These are phyloP conservation scores for Nothophoma quercina DNA, from an alignment of 2,329 filamentous ascomycete species.

Conservation along the genomic window DNA sequence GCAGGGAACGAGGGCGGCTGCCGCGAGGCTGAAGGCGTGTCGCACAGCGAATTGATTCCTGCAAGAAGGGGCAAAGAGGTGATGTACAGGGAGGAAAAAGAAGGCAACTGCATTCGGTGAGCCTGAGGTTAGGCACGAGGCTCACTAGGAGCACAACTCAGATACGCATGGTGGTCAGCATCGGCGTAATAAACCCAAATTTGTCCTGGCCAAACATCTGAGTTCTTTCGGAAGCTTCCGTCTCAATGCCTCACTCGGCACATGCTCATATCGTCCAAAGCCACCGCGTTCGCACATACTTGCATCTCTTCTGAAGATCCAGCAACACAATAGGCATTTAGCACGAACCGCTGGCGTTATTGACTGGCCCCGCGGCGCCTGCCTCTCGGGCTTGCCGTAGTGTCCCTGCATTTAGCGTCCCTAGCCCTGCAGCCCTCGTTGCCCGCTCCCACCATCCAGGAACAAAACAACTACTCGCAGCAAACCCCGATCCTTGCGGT, in stretches of 20 bases:
- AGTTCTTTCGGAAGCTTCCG: slow-evolving; percentile 4
- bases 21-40: slow-evolving; percentile 4
- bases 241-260: background rate
- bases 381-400: slow-evolving; percentile 9
- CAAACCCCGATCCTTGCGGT: background rate
- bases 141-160: background rate
- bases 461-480: background rate
- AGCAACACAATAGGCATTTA: background rate
- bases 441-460: slow-evolving; percentile 3
- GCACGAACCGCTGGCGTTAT: slow-evolving; percentile 5
- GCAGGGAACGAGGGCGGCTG: background rate
- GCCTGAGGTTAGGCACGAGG: slow-evolving; percentile 1
- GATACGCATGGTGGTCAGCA: slow-evolving; percentile 10
- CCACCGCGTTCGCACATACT: background rate
- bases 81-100: background rate
- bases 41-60: background rate
- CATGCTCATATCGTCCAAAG: background rate
- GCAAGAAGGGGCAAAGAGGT: background rate
- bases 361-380: slow-evolving; percentile 3
- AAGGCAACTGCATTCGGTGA: slow-evolving; percentile 5
- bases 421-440: slow-evolving; percentile 8
- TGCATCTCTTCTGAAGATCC: background rate
- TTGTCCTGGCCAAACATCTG: slow-evolving; percentile 5
- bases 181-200: background rate
- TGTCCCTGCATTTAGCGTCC: slow-evolving; percentile 18